These are phyloP conservation scores for Nymphaea colorata DNA, from an alignment of 164 flowering plant genomes.

Conservation along the genomic window DNA sequence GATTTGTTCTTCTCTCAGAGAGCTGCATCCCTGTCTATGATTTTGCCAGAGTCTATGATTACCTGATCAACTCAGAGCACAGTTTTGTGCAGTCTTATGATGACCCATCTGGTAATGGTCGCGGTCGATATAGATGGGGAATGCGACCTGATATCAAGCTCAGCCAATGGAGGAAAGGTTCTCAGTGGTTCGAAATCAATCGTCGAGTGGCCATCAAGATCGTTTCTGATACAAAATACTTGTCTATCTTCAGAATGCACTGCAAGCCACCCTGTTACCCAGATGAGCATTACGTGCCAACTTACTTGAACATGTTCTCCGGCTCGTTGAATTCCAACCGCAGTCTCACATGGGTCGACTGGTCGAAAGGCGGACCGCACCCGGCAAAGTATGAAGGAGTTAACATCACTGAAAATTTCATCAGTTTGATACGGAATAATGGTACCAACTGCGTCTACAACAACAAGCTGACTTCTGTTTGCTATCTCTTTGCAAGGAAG, in stretches of 20 bases:
- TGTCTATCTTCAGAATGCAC: slow-evolving; percentile 44
- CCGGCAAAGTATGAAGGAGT: slow-evolving; percentile 39
- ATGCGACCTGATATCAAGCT: slow-evolving; percentile 67
- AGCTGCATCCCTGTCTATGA: slow-evolving; percentile 77
- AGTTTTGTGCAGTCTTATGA: slow-evolving; percentile 79
- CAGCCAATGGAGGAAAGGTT: slow-evolving; percentile 87
- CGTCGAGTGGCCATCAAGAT: slow-evolving; percentile 44
- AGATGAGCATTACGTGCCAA: slow-evolving; percentile 81
- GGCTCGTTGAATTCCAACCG: slow-evolving; percentile 50
- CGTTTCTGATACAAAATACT: slow-evolving; percentile 66
- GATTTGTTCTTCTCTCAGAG: slow-evolving; percentile 82
- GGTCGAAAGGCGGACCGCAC: slow-evolving; percentile 76
- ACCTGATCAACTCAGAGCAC: slow-evolving; percentile 38
- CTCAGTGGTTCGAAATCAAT: slow-evolving; percentile 81
- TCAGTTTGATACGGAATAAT: slow-evolving; percentile 42
- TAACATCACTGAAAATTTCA: slow-evolving; percentile 47
- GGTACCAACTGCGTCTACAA: slow-evolving; percentile 56
- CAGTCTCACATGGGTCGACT: slow-evolving; percentile 82
- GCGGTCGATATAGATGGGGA: slow-evolving; percentile 67
- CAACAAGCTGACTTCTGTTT: slow-evolving; percentile 17
- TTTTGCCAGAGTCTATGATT: slow-evolving; percentile 59
- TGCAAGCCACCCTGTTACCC: slow-evolving; percentile 86
- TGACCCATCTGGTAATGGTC: slow-evolving; percentile 72
- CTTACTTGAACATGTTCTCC: slow-evolving; percentile 54
- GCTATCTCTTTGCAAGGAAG: slow-evolving; percentile 33